These are phyloP conservation scores for Zygoascus biomembranicola DNA, from an alignment of 805 yeast genomes.

Conservation along the genomic window DNA sequence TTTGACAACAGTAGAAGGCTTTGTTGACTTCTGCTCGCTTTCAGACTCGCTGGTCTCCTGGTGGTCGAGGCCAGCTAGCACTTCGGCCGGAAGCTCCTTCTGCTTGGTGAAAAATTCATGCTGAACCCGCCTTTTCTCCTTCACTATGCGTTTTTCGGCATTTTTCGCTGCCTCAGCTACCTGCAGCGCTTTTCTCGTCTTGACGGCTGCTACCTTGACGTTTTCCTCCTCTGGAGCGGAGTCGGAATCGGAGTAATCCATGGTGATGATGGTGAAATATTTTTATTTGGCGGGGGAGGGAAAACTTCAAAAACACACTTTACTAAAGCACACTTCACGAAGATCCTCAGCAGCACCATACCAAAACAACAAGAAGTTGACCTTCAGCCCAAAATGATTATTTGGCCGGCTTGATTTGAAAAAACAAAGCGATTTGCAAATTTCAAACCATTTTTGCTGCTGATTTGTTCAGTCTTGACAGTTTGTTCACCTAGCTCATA, in stretches of 20 bases:
- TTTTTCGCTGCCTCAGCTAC: constrained; percentile 6
- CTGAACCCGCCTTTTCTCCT: constrained; percentile 23
- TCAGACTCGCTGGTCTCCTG: neutral
- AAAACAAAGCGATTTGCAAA: no score
- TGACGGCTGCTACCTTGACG: constrained; percentile 15
- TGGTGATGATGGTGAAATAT: neutral
- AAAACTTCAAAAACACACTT: neutral
- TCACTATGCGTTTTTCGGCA: constrained; percentile 11
- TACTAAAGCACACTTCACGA: no score
- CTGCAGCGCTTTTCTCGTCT: constrained; percentile 4
- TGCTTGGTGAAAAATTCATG: constrained; percentile 11
- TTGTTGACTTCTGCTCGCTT: neutral
- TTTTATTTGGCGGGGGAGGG: neutral
- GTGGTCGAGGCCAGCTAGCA: constrained; percentile 15
- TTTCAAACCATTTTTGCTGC: no score
- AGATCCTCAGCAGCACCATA: no score
- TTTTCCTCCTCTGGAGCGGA: constrained; percentile 32
- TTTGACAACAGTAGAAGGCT: constrained; percentile 2
- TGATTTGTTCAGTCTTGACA: no score
- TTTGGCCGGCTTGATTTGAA: no score
- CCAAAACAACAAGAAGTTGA: no score
- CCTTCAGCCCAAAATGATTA: no score
- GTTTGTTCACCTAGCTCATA: no score
- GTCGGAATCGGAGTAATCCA: constrained; percentile 15
- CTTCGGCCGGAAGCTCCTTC: constrained; percentile 17